These are phyloP conservation scores for Singerocomus inundabilis DNA, from an alignment of 1,284 basidiomycete species.

Conservation along the genomic window DNA sequence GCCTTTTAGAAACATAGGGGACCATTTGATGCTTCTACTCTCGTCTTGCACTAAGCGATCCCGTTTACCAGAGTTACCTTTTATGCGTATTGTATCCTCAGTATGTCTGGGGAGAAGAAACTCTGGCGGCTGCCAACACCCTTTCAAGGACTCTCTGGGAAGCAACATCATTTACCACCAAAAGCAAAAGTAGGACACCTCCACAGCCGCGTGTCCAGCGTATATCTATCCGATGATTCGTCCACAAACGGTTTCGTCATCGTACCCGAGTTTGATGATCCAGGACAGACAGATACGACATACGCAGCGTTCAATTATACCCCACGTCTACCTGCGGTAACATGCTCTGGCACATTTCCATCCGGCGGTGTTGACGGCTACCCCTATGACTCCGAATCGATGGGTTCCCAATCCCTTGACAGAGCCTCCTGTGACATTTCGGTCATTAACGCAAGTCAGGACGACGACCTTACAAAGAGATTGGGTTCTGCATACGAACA, in stretches of 20 bases:
- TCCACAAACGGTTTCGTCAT: conserved; percentile 20
- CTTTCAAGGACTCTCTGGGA: conserved; percentile 20
- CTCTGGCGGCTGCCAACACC: conserved; percentile 23
- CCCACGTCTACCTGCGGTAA: neutral
- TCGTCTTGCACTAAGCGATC: neutral
- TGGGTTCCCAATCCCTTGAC: neutral
- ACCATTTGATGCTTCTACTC: neutral
- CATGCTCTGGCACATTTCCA: neutral
- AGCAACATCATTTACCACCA: conserved; percentile 1
- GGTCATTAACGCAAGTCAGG: neutral
- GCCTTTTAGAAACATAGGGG: conserved; percentile 9
- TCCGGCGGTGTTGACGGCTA: neutral
- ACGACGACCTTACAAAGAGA: conserved; percentile 25
- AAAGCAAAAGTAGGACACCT: conserved; percentile 3
- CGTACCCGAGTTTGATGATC: conserved; percentile 28
- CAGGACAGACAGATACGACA: neutral
- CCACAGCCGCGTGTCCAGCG: conserved; percentile 16
- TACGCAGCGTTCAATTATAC: neutral
- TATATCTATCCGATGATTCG: conserved; percentile 21
- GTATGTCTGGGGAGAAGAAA: conserved; percentile 31
- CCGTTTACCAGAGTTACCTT: neutral
- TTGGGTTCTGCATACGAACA: conserved; percentile 23
- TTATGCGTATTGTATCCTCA: conserved; percentile 10
- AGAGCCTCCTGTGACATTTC: neutral
- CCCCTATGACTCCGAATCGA: neutral